Evolutionary conservation across 2,329 filamentous ascomycete genomes (phyloP).

Genomic region (Plectosphaerella cucumerina): DNA sequence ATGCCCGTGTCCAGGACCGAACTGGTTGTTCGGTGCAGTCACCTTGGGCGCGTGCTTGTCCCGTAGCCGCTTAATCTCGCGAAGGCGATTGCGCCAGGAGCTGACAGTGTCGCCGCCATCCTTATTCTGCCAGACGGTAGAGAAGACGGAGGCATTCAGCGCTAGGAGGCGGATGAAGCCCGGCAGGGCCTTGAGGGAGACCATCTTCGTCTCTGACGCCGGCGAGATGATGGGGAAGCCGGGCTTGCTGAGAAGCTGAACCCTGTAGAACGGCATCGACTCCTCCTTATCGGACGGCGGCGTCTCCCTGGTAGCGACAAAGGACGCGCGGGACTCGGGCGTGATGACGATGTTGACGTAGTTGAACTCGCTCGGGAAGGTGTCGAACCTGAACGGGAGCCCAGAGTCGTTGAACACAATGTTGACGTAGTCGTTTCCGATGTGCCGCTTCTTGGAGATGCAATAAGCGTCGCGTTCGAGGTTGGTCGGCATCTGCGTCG

Average conservation of each 20-base stretch:
- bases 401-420: conserved; percentile 98
- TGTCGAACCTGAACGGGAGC: conserved; percentile 82
- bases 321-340: conserved; percentile 75
- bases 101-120: conserved; percentile 80
- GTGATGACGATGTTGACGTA: conserved; percentile 96
- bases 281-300: conserved; percentile 26
- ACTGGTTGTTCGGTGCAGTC: conserved; percentile 23
- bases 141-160: conserved; percentile 91
- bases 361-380: conserved; percentile 92
- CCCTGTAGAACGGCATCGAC: conserved; percentile 68
- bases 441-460: conserved; percentile 86
- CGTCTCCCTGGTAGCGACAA: conserved; percentile 58
- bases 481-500: conserved; percentile 95
- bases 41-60: conserved; percentile 57
- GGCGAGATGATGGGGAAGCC: conserved; percentile 91
- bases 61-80: conserved; percentile 78
- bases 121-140: conserved; percentile 78
- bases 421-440: conserved; percentile 97
- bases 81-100: conserved; percentile 82
- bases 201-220: conserved; percentile 82
- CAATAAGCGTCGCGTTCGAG: conserved; percentile 70
- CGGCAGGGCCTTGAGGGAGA: conserved; percentile 77
- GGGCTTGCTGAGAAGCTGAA: conserved; percentile 82
- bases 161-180: conserved; percentile 84
- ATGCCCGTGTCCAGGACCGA: conserved; percentile 13